phyloP scores from a whole-genome alignment of 1,139 yeast genomes.

The Pichia sp. region DNA sequence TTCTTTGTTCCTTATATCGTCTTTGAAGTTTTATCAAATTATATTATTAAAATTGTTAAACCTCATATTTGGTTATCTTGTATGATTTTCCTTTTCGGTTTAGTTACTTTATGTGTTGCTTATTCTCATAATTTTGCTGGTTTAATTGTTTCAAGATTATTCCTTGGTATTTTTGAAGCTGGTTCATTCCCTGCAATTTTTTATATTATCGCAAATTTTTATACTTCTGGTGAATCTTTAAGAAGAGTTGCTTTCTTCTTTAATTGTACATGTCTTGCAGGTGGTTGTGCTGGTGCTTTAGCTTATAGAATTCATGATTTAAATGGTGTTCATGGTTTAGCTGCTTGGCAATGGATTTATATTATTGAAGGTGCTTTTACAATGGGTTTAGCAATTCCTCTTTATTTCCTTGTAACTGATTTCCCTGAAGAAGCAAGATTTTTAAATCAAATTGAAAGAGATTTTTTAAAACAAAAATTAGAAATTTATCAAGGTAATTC shows the following conservation, averaged over 20 bases:
- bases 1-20: conserved; percentile 69
- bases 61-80: conserved; percentile 62
- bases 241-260: conserved; percentile 63
- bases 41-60: conserved; percentile 48
- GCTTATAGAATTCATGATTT: conserved; percentile 55
- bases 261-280: conserved; percentile 66
- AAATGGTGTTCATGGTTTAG: conserved; percentile 42
- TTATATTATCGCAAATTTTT: conserved; percentile 53
- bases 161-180: conserved; percentile 60
- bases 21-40: conserved; percentile 64
- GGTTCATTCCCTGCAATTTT: conserved; percentile 72
- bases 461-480: conserved; percentile 47
- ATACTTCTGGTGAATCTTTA: conserved; percentile 61
- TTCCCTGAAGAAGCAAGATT: conserved; percentile 60
- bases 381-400: conserved; percentile 51
- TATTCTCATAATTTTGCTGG: conserved; percentile 53
- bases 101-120: conserved; percentile 60
- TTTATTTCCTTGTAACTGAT: conserved; percentile 65
- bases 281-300: conserved; percentile 78
- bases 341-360: conserved; percentile 72
- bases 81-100: conserved; percentile 55
- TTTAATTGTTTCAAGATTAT: conserved; percentile 53
- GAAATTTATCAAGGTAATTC: conserved; percentile 49
- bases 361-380: conserved; percentile 71
- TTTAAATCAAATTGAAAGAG: conserved; percentile 41